Evolutionary conservation across 495 filamentous ascomycete genomes (phyloP), one percentile per base, ranked within the genome.

Genomic region (Endocarpon pusillum): DNA sequence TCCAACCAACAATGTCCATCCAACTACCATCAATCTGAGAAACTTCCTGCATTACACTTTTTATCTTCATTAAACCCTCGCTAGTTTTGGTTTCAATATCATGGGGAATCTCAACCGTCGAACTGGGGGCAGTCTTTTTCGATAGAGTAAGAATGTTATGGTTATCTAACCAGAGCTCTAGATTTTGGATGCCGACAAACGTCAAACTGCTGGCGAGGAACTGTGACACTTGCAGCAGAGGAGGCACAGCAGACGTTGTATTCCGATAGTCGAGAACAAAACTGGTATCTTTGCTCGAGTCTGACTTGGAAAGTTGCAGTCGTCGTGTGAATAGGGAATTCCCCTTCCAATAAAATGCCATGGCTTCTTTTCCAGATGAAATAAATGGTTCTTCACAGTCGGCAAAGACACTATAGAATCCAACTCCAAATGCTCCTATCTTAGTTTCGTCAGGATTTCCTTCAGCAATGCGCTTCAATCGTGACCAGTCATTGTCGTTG

Each of bases 291-390:
- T 61, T 59, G 40, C 64, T 71, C 4, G 47, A 60, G 31, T 83
- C 62, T 5, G 63, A 61, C 31, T 67, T 60, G 3, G 78, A 69
- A 4, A 94, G 48, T 47, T 75, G 73, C 21, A 82, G 56, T 33
- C 76, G 71, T 44, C 83, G 75, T 3, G 91, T 99, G 49, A 89
- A 94, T 3, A 99, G 64, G 4, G 81, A 79, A 52, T 94, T 92
- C 12, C 75, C 81, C 52, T 92, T 94, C 91, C 91, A 99, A 57
- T 94, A 96, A 51, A 99, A 99, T 8, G 87, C 87, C 81, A 99
- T 91, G 16, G 82, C 86, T 47, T 89, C 71, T 33, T 68, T 69
- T 2, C 89, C 91, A 0, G 87, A 94, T 29, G 78, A 83, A 34
- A 96, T 77, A 51, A 96, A 94, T 3, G 91, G 91, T 45, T 94